Evolutionary conservation across 805 yeast genomes (phyloP).

Genomic region (Jamesozyma piceae): DNA sequence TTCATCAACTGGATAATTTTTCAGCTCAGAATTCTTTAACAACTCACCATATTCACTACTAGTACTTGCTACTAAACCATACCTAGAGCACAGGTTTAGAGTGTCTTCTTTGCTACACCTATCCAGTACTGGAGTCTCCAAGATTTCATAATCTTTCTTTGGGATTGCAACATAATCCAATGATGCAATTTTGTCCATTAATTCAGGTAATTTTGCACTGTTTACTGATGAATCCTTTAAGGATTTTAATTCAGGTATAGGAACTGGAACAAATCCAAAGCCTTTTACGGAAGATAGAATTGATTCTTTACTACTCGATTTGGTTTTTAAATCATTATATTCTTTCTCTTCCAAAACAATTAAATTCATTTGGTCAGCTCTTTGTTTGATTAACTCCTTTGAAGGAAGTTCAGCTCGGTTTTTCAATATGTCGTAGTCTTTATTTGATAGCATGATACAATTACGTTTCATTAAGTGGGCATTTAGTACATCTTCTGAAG

Average conservation of each 20-base stretch:
- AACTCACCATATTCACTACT: conserved; percentile 11
- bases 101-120: conserved; percentile 9
- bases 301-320: conserved; percentile 5
- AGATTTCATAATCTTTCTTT: conserved; percentile 4
- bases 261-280: conserved; percentile 13
- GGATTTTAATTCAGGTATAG: conserved; percentile 7
- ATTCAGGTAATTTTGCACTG: conserved; percentile 5
- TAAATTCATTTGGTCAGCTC: conserved; percentile 14
- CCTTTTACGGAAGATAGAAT: conserved; percentile 9
- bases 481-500: conserved; percentile 8
- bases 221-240: conserved; percentile 5
- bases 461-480: background rate
- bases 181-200: conserved; percentile 7
- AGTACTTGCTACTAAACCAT: conserved; percentile 9
- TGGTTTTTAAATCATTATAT: conserved; percentile 7
- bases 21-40: conserved; percentile 7
- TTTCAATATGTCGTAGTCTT: conserved; percentile 20
- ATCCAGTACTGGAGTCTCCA: conserved; percentile 6
- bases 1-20: conserved; percentile 11
- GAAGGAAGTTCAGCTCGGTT: conserved; percentile 18
- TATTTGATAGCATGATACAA: conserved; percentile 3
- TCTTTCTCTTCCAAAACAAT: conserved; percentile 11
- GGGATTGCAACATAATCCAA: conserved; percentile 11
- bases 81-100: conserved; percentile 11
- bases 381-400: conserved; percentile 10